A percentile compares a stretch with the other conserved stretches of the same genome.
Evolutionary conservation across 1,284 basidiomycete genomes (phyloP).

Genomic region (Boletellus deceptivus): DNA sequence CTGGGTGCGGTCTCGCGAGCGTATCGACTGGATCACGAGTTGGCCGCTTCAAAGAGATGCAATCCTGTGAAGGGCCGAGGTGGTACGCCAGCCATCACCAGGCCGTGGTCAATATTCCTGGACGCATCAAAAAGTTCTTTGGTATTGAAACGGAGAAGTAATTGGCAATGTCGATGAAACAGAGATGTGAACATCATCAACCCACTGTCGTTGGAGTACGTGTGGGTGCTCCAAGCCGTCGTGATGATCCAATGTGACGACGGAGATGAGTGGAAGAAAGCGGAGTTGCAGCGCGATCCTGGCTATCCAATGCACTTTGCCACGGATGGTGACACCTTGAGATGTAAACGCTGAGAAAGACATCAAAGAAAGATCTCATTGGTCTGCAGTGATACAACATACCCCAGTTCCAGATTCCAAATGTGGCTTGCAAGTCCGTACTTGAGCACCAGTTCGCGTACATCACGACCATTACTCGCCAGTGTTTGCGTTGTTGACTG

Average conservation of each 20-base stretch:
- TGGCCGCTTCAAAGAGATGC: neutral
- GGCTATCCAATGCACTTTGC: neutral
- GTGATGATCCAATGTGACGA: too few relatives aligned
- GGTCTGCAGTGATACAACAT: neutral
- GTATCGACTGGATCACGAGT: neutral
- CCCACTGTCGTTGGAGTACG: too few relatives aligned
- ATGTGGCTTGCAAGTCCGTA: slow-evolving; percentile 32
- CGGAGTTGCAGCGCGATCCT: slow-evolving; percentile 34
- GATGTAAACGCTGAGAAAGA: slow-evolving; percentile 39
- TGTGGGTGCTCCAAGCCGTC: too few relatives aligned
- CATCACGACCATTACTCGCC: slow-evolving; percentile 25
- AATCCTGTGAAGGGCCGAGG: neutral
- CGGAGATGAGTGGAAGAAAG: too few relatives aligned
- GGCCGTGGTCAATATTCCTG: neutral
- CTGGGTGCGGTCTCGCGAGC: neutral
- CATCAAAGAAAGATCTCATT: neutral
- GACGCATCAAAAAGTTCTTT: neutral
- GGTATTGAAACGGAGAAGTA: too few relatives aligned
- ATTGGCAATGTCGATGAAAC: too few relatives aligned
- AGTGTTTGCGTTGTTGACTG: slow-evolving; percentile 45
- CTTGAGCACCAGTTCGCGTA: neutral
- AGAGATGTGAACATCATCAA: too few relatives aligned
- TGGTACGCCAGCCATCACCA: neutral
- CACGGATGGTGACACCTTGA: slow-evolving; percentile 38
- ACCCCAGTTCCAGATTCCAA: slow-evolving; percentile 47